These are phyloP conservation scores for Sclerotiophoma versabilis DNA, from an alignment of 2,329 filamentous ascomycete genomes.

Conservation along the genomic window DNA sequence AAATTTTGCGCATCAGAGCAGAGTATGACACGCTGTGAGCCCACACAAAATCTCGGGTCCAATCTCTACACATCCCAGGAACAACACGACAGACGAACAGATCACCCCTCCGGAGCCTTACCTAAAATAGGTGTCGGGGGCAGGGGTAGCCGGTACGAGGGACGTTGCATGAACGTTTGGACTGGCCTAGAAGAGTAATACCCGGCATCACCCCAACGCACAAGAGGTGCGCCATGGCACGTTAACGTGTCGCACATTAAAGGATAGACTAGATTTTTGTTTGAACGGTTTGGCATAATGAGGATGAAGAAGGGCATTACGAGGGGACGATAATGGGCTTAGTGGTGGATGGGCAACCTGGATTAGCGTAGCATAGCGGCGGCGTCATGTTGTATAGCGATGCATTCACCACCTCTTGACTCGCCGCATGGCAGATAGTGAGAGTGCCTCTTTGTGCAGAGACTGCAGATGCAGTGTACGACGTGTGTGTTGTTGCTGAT, in stretches of 20 bases:
- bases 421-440: background rate
- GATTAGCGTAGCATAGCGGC: constrained; percentile 16
- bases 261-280: constrained; percentile 23
- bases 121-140: constrained; percentile 33
- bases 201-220: constrained; percentile 25
- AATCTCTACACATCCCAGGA: constrained; percentile 6
- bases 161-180: constrained; percentile 46
- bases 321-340: constrained; percentile 3
- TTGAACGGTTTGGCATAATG: constrained; percentile 7
- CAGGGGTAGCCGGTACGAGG: constrained; percentile 28
- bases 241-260: constrained; percentile 17
- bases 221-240: constrained; percentile 7
- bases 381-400: constrained; percentile 17
- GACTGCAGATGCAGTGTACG: constrained; percentile 3
- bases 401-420: background rate
- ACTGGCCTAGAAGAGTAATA: constrained; percentile 24
- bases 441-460: background rate
- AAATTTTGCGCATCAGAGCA: constrained; percentile 4
- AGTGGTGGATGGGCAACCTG: background rate
- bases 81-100: constrained; percentile 10
- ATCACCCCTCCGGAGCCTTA: constrained; percentile 7
- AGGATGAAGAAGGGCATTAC: constrained; percentile 3
- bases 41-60: background rate
- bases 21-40: background rate
- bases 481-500: constrained; percentile 3